Base-by-base conservation (phyloP, 2,329 filamentous ascomycete species). In the Hypoxylon sp. region DNA sequence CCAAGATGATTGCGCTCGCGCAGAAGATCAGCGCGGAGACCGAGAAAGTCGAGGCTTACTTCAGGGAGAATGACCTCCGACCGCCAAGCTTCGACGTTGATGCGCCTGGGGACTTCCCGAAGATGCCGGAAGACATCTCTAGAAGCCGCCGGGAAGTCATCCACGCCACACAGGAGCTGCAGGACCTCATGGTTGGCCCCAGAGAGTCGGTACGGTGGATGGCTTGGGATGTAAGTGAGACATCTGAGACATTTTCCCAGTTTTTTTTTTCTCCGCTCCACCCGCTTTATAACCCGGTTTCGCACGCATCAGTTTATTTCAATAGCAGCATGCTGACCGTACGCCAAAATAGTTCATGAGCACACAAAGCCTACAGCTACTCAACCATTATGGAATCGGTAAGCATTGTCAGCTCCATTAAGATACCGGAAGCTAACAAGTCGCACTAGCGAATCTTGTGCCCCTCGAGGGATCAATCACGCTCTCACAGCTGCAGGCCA, bases 381-480 rank as follows among this genome's bases (percentile, higher is more conserved):
- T 88, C 61, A 85, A 86, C 73, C 81, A 82, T 67, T 87, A 83
- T 68, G 81, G 78, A 21, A 82, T 88, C 32, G 83, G 85, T 86
- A 79, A 68, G 75, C 70, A 1, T 27, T 42, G 19, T 19, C 27
- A 17, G n/a, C 15, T 13, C 6, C 35, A 6, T 24, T 21, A 24
- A 42, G 11, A 6, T 2, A 21, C 10, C n/a, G 11, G 5, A 10
- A 3, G 76, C 55, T 66, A 24, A 72, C 42, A 35, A 60, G 24
- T 35, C 4, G 11, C 19, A n/a, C 42, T 24, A 86, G 84, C 84
- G 3, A 82, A 84, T 66, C 82, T 86, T 17, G 83, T 88, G 10
- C 86, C 86, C 11, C n/a, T 83, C 24, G 73, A 82, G 17, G 74
- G 76, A 24, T 79, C 83, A 44, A 85, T 86, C 59, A 75, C 82